Evolutionary conservation across 73 alveolate species (phyloP).

Genomic region (Uronychia binucleata): DNA sequence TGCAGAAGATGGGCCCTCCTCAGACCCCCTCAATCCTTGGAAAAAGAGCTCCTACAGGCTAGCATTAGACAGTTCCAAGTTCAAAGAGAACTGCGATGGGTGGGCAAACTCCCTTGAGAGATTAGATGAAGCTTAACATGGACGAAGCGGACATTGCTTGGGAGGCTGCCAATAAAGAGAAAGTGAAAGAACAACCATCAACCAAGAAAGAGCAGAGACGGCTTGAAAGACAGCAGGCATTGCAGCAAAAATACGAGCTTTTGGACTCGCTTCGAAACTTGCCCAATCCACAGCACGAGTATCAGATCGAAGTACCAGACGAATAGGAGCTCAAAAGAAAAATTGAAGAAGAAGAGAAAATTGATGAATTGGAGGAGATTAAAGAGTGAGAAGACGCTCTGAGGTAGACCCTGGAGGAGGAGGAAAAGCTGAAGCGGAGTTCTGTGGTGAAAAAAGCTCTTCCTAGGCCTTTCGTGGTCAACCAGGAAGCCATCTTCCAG

Average conservation of each 20-base stretch:
- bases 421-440: slow-evolving; percentile 21
- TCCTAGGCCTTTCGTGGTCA: slow-evolving; percentile 60
- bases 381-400: slow-evolving; percentile 33
- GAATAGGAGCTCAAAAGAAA: slow-evolving; percentile 64
- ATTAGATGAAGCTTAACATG: slow-evolving; percentile 38
- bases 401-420: slow-evolving; percentile 15
- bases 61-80: slow-evolving; percentile 28
- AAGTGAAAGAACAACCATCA: not conserved
- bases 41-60: slow-evolving; percentile 9
- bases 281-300: slow-evolving; percentile 87
- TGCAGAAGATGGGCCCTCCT: slow-evolving; percentile 30
- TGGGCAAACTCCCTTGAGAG: slow-evolving; percentile 57
- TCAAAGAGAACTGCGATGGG: slow-evolving; percentile 24
- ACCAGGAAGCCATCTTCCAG: slow-evolving; percentile 25
- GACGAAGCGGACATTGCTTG: slow-evolving; percentile 31
- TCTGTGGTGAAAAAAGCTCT: slow-evolving; percentile 28
- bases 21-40: slow-evolving; percentile 26
- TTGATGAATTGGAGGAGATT: slow-evolving; percentile 43
- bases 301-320: slow-evolving; percentile 65
- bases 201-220: slow-evolving; percentile 10
- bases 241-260: slow-evolving; percentile 13
- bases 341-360: slow-evolving; percentile 62
- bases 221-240: slow-evolving; percentile 37
- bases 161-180: slow-evolving; percentile 41
- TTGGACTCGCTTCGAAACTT: slow-evolving; percentile 44